phyloP scores from a whole-genome alignment of 805 yeast species.

The Kregervanrija pseudodelftensis region DNA sequence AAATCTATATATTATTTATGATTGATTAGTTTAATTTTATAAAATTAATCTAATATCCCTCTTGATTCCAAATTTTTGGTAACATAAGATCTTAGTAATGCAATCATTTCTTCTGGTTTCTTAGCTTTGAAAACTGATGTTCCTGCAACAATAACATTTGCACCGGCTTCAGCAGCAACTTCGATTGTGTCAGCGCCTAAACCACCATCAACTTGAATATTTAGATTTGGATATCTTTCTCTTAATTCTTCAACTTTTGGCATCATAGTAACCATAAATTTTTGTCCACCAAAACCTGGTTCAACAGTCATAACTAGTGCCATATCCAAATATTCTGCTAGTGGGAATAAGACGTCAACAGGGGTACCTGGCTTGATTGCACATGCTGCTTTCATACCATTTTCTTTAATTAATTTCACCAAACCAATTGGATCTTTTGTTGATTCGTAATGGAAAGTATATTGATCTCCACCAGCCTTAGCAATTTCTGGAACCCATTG shows the following conservation, averaged over 20 bases:
- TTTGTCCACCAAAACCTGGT: slow-evolving; percentile 98
- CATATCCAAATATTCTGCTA: slow-evolving; percentile 81
- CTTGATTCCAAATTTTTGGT: slow-evolving; percentile 32
- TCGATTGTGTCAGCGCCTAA: slow-evolving; percentile 79
- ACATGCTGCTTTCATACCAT: slow-evolving; percentile 90
- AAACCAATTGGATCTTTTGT: slow-evolving; percentile 70
- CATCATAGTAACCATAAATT: slow-evolving; percentile 94
- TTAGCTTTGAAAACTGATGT: slow-evolving; percentile 85
- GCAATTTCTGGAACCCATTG: slow-evolving; percentile 92
- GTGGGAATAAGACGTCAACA: slow-evolving; percentile 70
- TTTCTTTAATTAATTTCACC: slow-evolving; percentile 64
- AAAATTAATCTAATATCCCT: too few relatives aligned
- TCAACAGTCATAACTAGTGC: slow-evolving; percentile 97
- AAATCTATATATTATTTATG: too few relatives aligned
- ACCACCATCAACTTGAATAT: slow-evolving; percentile 97
- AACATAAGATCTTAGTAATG: slow-evolving; percentile 59
- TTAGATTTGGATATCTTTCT: slow-evolving; percentile 62
- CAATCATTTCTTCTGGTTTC: slow-evolving; percentile 71
- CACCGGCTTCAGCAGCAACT: slow-evolving; percentile 93
- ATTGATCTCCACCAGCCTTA: slow-evolving; percentile 90
- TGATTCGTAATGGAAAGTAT: slow-evolving; percentile 93
- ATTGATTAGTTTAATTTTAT: too few relatives aligned
- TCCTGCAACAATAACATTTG: slow-evolving; percentile 97
- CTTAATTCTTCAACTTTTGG: slow-evolving; percentile 82
- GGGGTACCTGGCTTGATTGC: slow-evolving; percentile 93